Base-by-base conservation (phyloP, 441 rosid genomes). In the Adansonia grandidieri region DNA sequence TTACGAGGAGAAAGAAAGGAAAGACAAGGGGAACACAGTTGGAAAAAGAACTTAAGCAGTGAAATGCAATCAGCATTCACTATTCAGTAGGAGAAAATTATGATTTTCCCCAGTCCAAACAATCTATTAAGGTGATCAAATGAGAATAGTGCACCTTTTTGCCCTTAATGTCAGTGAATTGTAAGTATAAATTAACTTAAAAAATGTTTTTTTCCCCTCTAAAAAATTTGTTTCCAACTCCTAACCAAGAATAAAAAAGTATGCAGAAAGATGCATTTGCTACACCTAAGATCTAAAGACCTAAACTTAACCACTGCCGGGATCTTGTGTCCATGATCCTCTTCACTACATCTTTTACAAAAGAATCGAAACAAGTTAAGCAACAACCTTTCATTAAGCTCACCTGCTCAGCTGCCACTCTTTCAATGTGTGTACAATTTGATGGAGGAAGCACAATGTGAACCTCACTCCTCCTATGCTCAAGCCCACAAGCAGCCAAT, bases 401-500 rank as follows among this genome's bases (percentile, higher is more conserved):
- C 9, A 75, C 76, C 82, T 90, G 88, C 64, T 96, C 93, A 5
- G 86, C 77, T 28, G 80, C 82, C 82, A 83, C 65, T 82, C 84
- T 86, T 77, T 84, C 91, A 2, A 74, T 37, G 56, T 94, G 99
- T 66, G 80, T 57, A 85, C 99, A 94, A 44, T 68, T 82, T 8
- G 84, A 82, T 42, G 92, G 90, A 1, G 86, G 87, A 7, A 89
- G 89, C 78, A 89, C 84, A 4, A 75, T 40, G 28, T 85, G 91
- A 78, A 86, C 94, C 88, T 94, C 95, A 7, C 86, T 87, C 72
- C 88, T 87, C 85, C 83, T 81, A 71, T 91, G 97, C 73, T 94
- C 98, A 1, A 89, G 87, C 68, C 98, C 98, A 79, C 99, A 94
- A 45, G 94, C 94, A 68, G 98, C 96, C 81, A 96, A 80, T 80